Base-by-base conservation (phyloP, 2,329 filamentous ascomycete species). In the Pseudocercospora vitis region DNA sequence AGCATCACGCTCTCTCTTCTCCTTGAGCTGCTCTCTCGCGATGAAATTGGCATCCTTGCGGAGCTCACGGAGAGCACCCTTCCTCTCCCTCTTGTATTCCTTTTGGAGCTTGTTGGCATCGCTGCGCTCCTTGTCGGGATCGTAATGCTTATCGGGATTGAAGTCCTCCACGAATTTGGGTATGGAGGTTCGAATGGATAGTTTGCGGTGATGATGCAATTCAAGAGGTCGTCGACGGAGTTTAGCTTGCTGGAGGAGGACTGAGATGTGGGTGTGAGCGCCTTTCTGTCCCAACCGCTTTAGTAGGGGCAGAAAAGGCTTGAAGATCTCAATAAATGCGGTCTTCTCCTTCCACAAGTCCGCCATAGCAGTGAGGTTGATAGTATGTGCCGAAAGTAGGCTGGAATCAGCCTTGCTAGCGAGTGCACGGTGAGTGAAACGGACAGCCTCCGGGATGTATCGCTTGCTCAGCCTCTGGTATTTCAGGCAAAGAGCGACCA, bases 101-200 rank as follows among this genome's bases (percentile, higher is more conserved):
- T 86, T 86, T 75, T 85, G 86, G 68, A 99, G 81, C 73, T 91
- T 94, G 68, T 85, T 85, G 57, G 88, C 74, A 68, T 96, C 91
- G 18, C 89, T 86, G 28, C 94, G 88, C 73, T 96, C 91, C 63
- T 86, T 86, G 73, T 99, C 88, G 0, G 91, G 91, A 69, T 99
- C 95, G 81, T 99, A 97, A 80, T 97, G 94, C 76, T 91, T 92
- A 76, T 88, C 84, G 2, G 94, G 94, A 71, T 95, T 94, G 81
- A 91, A 99, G 53, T 83, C 81, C 70, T 96, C 92, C 75, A 97
- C 94, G 75, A 97, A 99, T 73, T 95, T 96, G 73, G 94, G 94
- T 42, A 96, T 84, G 54, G 83, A 86, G 6, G 84, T 85, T 72
- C 92, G 91, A 77, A 97, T 95, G 18, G 94, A 86, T 2, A 95